Evolutionary conservation across 2,329 filamentous ascomycete genomes (phyloP), one percentile per base, ranked within the genome.

Genomic region (Trichophyton mentagrophytes): DNA sequence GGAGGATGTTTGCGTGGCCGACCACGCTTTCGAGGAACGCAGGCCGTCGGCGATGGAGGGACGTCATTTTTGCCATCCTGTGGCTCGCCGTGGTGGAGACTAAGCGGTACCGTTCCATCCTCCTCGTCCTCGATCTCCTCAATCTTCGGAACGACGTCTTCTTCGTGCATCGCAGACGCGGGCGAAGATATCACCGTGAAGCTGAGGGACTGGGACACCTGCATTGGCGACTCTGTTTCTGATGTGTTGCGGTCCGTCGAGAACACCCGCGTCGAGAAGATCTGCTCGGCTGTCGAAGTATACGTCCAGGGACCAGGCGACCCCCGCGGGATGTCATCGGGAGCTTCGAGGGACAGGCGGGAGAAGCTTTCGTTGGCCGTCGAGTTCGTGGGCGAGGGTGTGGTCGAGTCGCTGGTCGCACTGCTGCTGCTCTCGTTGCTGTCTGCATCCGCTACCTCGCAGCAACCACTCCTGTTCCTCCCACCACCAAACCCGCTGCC

Each of bases 1-100:
- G 87, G 76, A 44, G 89, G 87, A 67, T 90, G 85, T 76, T 95
- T 95, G 72, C 90, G 82, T 58, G 90, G 90, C 60, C 90, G 82
- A 38, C 90, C 90, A 68, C 90, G 83, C 66, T 86, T 86, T 68
- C 86, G 79, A 74, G 73, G 73, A 65, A 72, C 69, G 56, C 66
- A 64, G 61, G 64, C 42, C 25, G 51, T 56, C 11, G 61, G 56
- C 7, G 62, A 58, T 27, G 63, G 58, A 62, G 62, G 44, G 64
- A 61, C 61, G 66, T 64, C 61, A 59, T 62, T 60, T 62, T 60
- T 61, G 44, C 36, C 69, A 55, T 73, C 70, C 4, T 36, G 17
- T 62, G 62, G 61, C 67, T 70, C 38, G 62, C 59, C 22, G 60
- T 13, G 69, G 66, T 49, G 61, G 64, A 65, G 68, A 66, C 68